Base-by-base conservation (phyloP, 768 basidiomycete genomes). In the Multifurca ochricompacta region DNA sequence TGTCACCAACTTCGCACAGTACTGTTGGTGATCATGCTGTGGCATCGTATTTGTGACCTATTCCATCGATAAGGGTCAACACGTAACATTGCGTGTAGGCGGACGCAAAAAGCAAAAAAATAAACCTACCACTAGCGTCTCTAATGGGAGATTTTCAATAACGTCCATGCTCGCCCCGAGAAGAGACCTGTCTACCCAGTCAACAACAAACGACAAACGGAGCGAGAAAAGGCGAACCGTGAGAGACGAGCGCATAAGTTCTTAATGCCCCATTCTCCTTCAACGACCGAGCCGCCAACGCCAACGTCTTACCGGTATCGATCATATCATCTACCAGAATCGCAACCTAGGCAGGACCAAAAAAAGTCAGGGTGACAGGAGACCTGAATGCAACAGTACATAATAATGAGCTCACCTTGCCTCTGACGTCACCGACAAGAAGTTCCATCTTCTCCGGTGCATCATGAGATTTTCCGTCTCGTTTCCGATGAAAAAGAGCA, bases 261-360 rank as follows among this genome's bases (percentile, higher is more conserved):
- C 82, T 78, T 64, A 79, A 86, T 5, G 93, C 95, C 19, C 96
- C 96, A 56, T 86, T 87, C 63, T 96, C 92, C 45, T 84, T 74
- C 42, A 99, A 75, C n/a, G 91, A 88, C 41, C 81, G 80, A 6
- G 83, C 83, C 10, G 96, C 96, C 13, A 95, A 73, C 13, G 81
- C 75, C 27, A 98, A 76, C n/a, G 96, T 98, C 34, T 75, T 78
- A 11, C 94, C 95, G 5, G 91, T 91, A 67, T 99, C 96, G 65
- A 96, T 87, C 95, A 99, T 98, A 66, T 99, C 96, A 68, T 99
- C 96, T 31, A 99, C 91, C 42, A 99, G 78, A 65, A 99, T 91
- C 35, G 90, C 93, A 49, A 93, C 79, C 87, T 92, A 44, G 3
- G 9, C 35, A 42, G 31, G 13, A 19, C 43, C 45, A 53, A n/a